These are phyloP conservation scores for Setaria viridis DNA, from an alignment of 202 grass and related monocot genomes.

Conservation along the genomic window DNA sequence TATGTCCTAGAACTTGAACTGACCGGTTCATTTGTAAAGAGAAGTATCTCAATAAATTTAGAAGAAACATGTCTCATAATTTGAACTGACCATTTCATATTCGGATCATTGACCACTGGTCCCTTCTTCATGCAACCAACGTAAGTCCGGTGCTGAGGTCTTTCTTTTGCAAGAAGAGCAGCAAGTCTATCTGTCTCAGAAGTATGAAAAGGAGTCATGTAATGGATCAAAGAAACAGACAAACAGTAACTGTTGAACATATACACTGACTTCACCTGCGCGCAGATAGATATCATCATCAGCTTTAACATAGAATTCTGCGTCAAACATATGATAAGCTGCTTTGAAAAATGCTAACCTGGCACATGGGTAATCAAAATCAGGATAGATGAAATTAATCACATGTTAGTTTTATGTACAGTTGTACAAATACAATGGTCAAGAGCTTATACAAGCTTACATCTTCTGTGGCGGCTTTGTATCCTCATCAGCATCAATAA, in stretches of 20 bases:
- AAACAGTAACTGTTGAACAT: slow-evolving; percentile 34
- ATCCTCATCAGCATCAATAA: slow-evolving; percentile 91
- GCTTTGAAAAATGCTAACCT: slow-evolving; percentile 98
- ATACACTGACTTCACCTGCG: slow-evolving; percentile 65
- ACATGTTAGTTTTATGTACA: slow-evolving; percentile 41
- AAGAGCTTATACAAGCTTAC: slow-evolving; percentile 50
- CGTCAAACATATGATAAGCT: slow-evolving; percentile 90
- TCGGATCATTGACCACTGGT: slow-evolving; percentile 89
- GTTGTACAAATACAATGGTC: not conserved
- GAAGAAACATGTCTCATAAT: slow-evolving; percentile 21
- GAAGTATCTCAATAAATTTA: slow-evolving; percentile 22
- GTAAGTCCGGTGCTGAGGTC: slow-evolving; percentile 73
- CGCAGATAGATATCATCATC: slow-evolving; percentile 94
- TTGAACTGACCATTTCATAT: slow-evolving; percentile 80
- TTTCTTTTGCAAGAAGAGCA: slow-evolving; percentile 92
- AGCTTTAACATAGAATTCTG: slow-evolving; percentile 95
- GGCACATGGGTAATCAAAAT: slow-evolving; percentile 39
- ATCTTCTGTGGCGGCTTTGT: slow-evolving; percentile 75
- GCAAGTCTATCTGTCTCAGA: slow-evolving; percentile 86
- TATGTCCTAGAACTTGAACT: not conserved
- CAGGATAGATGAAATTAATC: slow-evolving; percentile 20
- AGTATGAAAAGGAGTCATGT: slow-evolving; percentile 37
- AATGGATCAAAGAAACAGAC: slow-evolving; percentile 32
- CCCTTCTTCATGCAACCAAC: slow-evolving; percentile 99
- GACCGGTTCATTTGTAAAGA: not conserved